A percentile compares a stretch with the other conserved stretches of the same genome.
Evolutionary conservation across 2,329 filamentous ascomycete genomes (phyloP).

Genomic region (Colletotrichum plurivorum): DNA sequence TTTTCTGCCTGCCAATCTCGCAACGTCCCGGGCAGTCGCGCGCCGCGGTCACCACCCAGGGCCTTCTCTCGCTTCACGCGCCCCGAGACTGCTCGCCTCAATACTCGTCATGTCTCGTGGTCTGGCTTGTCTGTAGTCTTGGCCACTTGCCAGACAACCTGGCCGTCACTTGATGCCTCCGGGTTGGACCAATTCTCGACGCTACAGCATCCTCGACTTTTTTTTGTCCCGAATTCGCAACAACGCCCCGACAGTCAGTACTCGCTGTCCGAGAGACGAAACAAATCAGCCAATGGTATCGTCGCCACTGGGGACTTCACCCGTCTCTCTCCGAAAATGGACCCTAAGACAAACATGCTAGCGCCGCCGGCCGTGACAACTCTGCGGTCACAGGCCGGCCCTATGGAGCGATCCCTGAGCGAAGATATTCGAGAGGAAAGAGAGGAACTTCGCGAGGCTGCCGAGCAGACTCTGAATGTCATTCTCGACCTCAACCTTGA

Average conservation of each 20-base stretch:
- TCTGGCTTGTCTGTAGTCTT: slow-evolving; percentile 61
- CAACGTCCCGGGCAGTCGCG: slow-evolving; percentile 6
- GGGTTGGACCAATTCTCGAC: slow-evolving; percentile 31
- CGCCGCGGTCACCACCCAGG: slow-evolving; percentile 8
- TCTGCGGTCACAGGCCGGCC: slow-evolving; percentile 63
- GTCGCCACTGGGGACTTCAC: slow-evolving; percentile 47
- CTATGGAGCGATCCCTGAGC: slow-evolving; percentile 80
- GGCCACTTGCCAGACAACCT: slow-evolving; percentile 60
- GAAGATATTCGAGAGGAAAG: slow-evolving; percentile 94
- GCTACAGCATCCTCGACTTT: slow-evolving; percentile 20
- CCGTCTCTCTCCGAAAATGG: slow-evolving; percentile 57
- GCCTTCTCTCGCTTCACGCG: slow-evolving; percentile 24
- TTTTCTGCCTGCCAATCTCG: background rate
- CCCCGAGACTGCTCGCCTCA: slow-evolving; percentile 22
- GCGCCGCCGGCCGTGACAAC: slow-evolving; percentile 68
- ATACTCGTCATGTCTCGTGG: slow-evolving; percentile 60
- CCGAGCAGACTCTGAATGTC: slow-evolving; percentile 95
- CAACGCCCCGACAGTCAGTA: slow-evolving; percentile 14
- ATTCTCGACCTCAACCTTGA: slow-evolving; percentile 95
- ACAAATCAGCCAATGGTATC: slow-evolving; percentile 49
- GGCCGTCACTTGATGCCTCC: slow-evolving; percentile 26
- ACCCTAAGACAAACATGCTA: slow-evolving; percentile 58
- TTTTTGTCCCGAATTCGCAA: slow-evolving; percentile 16
- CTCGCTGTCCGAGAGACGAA: slow-evolving; percentile 38
- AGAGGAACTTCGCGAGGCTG: slow-evolving; percentile 93